phyloP scores from a whole-genome alignment of 768 basidiomycete species.

The Rhodosporidiobolus odoratus region DNA sequence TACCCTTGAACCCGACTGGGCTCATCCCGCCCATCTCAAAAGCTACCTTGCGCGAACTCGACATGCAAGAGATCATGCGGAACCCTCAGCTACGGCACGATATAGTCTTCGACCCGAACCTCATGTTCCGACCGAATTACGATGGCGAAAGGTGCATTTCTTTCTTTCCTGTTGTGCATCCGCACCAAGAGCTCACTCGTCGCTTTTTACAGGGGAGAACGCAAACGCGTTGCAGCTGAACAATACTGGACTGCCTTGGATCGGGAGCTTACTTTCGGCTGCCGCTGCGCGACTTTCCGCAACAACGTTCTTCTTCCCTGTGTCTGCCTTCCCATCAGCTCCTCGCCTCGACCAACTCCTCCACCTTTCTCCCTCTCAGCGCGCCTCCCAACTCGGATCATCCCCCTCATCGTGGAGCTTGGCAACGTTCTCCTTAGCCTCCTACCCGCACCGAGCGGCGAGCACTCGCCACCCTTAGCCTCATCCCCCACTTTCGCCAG shows the following conservation, averaged over 20 bases:
- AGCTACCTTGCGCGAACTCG: slow-evolving; percentile 74
- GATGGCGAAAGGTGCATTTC: slow-evolving; percentile 37
- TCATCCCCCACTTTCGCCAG: slow-evolving; percentile 51
- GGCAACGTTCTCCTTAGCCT: slow-evolving; percentile 63
- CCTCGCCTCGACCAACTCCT: neutral
- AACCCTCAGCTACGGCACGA: slow-evolving; percentile 74
- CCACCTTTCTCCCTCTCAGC: neutral
- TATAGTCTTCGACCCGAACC: slow-evolving; percentile 41
- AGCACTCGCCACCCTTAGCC: slow-evolving; percentile 18
- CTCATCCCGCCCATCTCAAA: slow-evolving; percentile 72
- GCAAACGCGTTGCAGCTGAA: slow-evolving; percentile 66
- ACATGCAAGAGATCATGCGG: slow-evolving; percentile 74
- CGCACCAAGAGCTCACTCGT: slow-evolving; percentile 48
- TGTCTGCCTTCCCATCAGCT: slow-evolving; percentile 41
- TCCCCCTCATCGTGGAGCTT: slow-evolving; percentile 65
- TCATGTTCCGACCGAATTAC: slow-evolving; percentile 47
- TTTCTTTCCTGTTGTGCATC: neutral
- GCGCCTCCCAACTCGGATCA: slow-evolving; percentile 64
- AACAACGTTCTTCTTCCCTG: slow-evolving; percentile 35
- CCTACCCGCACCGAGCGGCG: slow-evolving; percentile 27
- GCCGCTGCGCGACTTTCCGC: slow-evolving; percentile 72
- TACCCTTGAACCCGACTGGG: slow-evolving; percentile 46
- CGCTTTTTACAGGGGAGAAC: slow-evolving; percentile 59
- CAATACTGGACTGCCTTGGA: slow-evolving; percentile 79
- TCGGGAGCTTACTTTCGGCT: slow-evolving; percentile 70